Base-by-base conservation (phyloP, 1,139 yeast species). In the Protomyces lactucae-debilis region DNA sequence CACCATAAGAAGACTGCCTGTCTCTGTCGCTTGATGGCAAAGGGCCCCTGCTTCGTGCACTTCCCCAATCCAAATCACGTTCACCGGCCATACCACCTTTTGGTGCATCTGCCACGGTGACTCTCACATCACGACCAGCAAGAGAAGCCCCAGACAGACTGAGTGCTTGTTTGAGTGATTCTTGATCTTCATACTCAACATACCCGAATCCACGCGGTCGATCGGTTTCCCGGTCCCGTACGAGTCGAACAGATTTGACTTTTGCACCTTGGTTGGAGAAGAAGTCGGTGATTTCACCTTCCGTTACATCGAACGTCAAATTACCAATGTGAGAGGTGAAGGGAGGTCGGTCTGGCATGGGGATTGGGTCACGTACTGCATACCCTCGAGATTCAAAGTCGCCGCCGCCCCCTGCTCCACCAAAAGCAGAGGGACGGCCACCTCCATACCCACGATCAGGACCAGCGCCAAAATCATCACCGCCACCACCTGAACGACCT, bases 321-420 rank as follows among this genome's bases (percentile, higher is more conserved):
- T 92, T 91, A 73, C 85, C 84, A 71, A 93, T 82, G 76, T 91
- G 84, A 23, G 97, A 97, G 73, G 89, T 87, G 80, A 78, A 95
- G 65, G 99, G 99, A 37, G 97, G 92, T 64, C 79, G 82, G 72
- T 91, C 95, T 57, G 99, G 99, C 68, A 95, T 81, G 55, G 96
- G 96, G 14, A 66, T 72, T 55, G 90, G 92, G 90, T 93, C 87
- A 53, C 87, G 60, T 5, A 52, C 37, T 9, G 64, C 51, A 40
- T 57, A 55, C 25, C 59, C 59, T 28, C 32, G 32, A 28, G 32
- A 28, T 37, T 37, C 43, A 37, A 12, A n/a, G 6, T 37, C 43
- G 1, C 37, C 54, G 21, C 21, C 53, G 9, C 36, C 54, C 4
- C 54, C 37, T 12, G n/a, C 32, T 6, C 35, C 37, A 18, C 36